Percentiles rank a stretch among this genome's conserved stretches.
phyloP scores from a whole-genome alignment of 148 eudicot genomes.

The Suaeda aralocaspica region DNA sequence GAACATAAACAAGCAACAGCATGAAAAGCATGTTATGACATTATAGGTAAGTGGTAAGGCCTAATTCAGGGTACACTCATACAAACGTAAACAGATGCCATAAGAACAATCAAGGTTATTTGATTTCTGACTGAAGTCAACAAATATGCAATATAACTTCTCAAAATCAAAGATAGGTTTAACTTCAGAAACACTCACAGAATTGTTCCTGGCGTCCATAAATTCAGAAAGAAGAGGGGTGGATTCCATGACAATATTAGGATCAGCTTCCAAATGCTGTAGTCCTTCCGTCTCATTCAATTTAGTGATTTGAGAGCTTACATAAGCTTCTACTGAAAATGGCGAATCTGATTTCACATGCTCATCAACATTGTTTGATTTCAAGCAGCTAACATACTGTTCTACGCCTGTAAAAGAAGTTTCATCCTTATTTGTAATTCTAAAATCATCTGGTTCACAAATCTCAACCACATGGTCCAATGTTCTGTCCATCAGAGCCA shows the following conservation, averaged over 20 bases:
- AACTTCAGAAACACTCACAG: constrained; percentile 41
- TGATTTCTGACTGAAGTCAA: neutral
- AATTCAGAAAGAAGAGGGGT: constrained; percentile 17
- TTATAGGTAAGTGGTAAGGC: no score
- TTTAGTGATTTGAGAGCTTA: constrained; percentile 25
- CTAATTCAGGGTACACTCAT: neutral
- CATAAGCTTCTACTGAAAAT: constrained; percentile 25
- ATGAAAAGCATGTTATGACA: no score
- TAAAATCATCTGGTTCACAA: constrained; percentile 15
- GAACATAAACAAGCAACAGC: neutral
- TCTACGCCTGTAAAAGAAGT: constrained; percentile 29
- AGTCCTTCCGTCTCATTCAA: constrained; percentile 34
- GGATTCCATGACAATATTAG: constrained; percentile 28
- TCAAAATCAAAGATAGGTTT: neutral
- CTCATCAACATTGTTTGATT: constrained; percentile 14
- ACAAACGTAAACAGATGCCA: neutral
- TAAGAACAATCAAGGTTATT: neutral
- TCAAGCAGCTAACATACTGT: constrained; percentile 26
- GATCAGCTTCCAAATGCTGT: constrained; percentile 29
- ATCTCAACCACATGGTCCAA: constrained; percentile 26
- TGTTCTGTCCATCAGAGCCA: constrained; percentile 19
- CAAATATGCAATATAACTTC: neutral
- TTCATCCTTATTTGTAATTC: constrained; percentile 29
- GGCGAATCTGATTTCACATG: constrained; percentile 31
- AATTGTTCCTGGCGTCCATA: constrained; percentile 22